Evolutionary conservation across 2,329 filamentous ascomycete species (phyloP), one percentile per base, ranked within the genome.

Genomic region (Ciborinia camelliae): DNA sequence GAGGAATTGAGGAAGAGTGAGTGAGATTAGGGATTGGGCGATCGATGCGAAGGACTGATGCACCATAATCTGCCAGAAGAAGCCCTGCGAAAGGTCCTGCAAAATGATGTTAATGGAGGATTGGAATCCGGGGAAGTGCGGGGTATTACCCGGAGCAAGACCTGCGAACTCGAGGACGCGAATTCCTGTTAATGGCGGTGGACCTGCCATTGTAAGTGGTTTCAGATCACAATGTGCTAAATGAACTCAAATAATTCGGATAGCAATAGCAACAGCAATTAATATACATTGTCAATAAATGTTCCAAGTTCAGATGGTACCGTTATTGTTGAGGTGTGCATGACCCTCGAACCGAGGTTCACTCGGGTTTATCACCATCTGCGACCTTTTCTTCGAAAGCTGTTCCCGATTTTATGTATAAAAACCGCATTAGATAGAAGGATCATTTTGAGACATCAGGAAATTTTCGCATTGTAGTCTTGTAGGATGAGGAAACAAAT

Each of bases 1-100:
- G 76, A 18, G 79, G 73, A 35, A 78, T 70, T 63, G 79, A 75
- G 20, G 76, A 69, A 55, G 76, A 70, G 67, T 79, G 81, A 62
- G 75, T 79, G 62, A 69, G 69, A 74, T 76, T 78, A 74, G 71
- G 80, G 77, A 73, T 81, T 47, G 82, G 76, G 37, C 86, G 89
- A 80, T 98, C 94, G 77, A 98, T 82, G 72, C 94, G 92, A 20
- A 98, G 84, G 72, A 97, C 91, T 7, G 86, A 86, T 62, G 94
- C 94, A 73, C 94, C 94, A 69, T 92, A 91, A 78, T 97, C 93
- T 71, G 93, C 89, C 67, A 97, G 88, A 59, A 97, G 85, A 74
- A 97, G 85, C 72, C 92, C 92, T 58, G 92, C 90, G 76, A 95
- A 97, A 51, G 93, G 93, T 32, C 90, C 92, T 93, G 69, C 10